A percentile compares a stretch with the other conserved stretches of the same genome.
Conservation (phyloP, 495 filamentous ascomycete species). For the Durotheca rogersii region DNA sequence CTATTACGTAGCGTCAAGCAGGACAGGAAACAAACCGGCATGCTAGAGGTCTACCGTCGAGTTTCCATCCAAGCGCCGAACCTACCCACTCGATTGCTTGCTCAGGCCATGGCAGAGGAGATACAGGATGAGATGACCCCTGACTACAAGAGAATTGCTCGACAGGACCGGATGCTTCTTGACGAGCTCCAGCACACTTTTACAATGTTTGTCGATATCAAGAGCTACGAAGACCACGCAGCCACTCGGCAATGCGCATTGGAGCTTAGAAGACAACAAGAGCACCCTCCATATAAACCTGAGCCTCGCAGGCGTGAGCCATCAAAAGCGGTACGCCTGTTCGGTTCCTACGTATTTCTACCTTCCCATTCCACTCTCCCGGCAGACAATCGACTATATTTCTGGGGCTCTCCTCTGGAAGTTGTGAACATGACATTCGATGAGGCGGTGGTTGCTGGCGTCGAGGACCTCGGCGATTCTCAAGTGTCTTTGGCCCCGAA, state of each 20-base stretch:
- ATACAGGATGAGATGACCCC: conserved; percentile 2
- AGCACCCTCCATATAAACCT: too few species aligned
- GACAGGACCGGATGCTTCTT: conserved; percentile 6
- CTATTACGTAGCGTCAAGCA: neutral
- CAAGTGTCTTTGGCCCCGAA: neutral
- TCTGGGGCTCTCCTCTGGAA: conserved; percentile 8
- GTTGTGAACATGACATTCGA: conserved; percentile 9
- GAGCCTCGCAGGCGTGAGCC: neutral
- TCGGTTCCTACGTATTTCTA: conserved; percentile 10
- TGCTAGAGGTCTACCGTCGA: neutral
- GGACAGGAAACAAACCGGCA: neutral
- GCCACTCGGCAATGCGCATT: conserved; percentile 4
- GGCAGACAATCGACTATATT: conserved; percentile 4
- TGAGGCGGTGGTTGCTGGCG: conserved; percentile 9
- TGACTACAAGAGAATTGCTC: neutral
- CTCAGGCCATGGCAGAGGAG: neutral
- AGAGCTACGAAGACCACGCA: conserved; percentile 8
- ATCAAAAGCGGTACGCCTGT: conserved; percentile 18
- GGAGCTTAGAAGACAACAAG: too few species aligned
- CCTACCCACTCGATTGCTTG: neutral
- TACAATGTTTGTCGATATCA: conserved; percentile 12
- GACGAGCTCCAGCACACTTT: conserved; percentile 18
- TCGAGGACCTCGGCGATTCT: neutral
- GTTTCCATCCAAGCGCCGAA: neutral
- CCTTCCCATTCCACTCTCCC: neutral